Percentiles rank a stretch among this genome's conserved stretches.
These are phyloP conservation scores for Termitomyces sp. DNA, from an alignment of 768 basidiomycete species.

Conservation along the genomic window DNA sequence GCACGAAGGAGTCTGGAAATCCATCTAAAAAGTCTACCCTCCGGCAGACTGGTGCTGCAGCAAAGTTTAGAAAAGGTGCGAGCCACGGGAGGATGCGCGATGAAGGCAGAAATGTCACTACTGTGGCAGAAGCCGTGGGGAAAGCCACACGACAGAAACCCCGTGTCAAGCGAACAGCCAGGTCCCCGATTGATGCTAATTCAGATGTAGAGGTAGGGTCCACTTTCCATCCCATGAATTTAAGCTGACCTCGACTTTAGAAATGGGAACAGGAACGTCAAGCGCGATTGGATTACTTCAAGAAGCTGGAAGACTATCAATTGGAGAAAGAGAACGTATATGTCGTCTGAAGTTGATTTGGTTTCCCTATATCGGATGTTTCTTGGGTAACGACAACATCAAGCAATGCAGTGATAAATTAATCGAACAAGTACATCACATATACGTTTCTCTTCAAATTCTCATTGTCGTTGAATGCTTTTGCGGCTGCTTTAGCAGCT, in stretches of 20 bases:
- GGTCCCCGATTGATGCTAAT: background rate
- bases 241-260: constrained; percentile 17
- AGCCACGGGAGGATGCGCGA: constrained; percentile 13
- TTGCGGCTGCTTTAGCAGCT: background rate
- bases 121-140: background rate
- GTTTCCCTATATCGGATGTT: background rate
- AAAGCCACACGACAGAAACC: background rate
- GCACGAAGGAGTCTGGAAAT: background rate
- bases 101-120: background rate
- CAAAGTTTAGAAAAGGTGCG: constrained; percentile 12
- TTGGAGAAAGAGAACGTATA: constrained; percentile 58
- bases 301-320: constrained; percentile 45
- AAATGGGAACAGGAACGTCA: constrained; percentile 43
- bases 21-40: constrained; percentile 1
- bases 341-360: constrained; percentile 37
- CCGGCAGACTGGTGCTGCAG: constrained; percentile 5
- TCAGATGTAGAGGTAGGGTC: constrained; percentile 12
- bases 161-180: background rate
- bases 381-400: background rate
- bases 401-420: background rate
- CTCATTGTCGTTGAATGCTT: background rate
- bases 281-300: constrained; percentile 51
- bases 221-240: background rate
- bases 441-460: background rate
- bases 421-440: background rate